Percentiles rank a stretch among this genome's conserved stretches.
phyloP scores from a whole-genome alignment of 148 eudicot species.

The Arbutus unedo region DNA sequence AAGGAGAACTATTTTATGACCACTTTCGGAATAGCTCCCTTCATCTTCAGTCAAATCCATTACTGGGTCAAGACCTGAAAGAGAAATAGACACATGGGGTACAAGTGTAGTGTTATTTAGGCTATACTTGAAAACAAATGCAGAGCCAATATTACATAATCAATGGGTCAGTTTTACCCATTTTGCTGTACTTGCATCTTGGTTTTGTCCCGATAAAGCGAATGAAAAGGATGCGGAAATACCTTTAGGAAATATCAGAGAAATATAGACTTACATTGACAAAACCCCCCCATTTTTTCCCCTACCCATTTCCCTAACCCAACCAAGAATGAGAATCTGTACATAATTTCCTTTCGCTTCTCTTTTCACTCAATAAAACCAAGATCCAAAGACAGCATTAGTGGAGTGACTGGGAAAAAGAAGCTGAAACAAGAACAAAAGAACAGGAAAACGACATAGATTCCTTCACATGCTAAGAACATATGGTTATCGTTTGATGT shows the following conservation, averaged over 20 bases:
- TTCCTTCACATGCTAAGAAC: background rate
- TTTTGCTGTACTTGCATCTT: background rate
- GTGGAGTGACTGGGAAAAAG: background rate
- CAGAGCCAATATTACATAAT: background rate
- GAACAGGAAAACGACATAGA: background rate
- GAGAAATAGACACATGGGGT: background rate
- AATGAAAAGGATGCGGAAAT: too few relatives aligned
- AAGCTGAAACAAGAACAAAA: background rate
- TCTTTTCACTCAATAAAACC: background rate
- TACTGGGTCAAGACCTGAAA: constrained; percentile 33
- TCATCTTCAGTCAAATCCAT: constrained; percentile 19
- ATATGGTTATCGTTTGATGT: background rate
- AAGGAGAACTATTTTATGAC: constrained; percentile 12
- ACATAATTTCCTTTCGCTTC: background rate
- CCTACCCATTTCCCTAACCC: background rate
- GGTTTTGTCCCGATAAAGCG: background rate
- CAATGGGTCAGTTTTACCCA: background rate
- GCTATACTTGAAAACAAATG: background rate
- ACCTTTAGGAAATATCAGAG: background rate
- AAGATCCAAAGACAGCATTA: background rate
- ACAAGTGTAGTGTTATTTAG: background rate
- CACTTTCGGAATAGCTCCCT: constrained; percentile 9
- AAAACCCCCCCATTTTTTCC: background rate
- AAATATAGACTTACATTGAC: background rate
- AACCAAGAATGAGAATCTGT: background rate